A percentile compares a stretch with the other conserved stretches of the same genome.
phyloP scores from a whole-genome alignment of 768 basidiomycete genomes.

The Lentinula guzmanii region DNA sequence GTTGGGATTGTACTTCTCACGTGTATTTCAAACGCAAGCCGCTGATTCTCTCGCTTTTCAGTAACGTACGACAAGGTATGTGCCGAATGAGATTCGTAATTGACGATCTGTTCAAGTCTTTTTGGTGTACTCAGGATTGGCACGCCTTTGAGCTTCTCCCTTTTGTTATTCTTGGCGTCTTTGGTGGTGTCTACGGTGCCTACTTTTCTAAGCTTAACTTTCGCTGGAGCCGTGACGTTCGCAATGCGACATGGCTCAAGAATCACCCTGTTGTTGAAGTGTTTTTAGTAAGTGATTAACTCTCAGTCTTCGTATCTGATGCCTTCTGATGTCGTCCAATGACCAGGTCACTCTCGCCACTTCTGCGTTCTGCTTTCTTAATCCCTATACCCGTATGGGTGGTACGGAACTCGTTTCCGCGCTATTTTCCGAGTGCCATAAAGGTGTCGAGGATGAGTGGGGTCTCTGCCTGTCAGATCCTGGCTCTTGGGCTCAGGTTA shows the following conservation, averaged over 20 bases:
- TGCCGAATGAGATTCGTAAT: neutral
- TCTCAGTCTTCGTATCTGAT: constrained; percentile 34
- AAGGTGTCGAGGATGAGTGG: constrained; percentile 45
- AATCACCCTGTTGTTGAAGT: constrained; percentile 81
- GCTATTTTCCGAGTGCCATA: constrained; percentile 81
- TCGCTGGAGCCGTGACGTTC: constrained; percentile 79
- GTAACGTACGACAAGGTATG: constrained; percentile 81
- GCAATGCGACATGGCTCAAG: constrained; percentile 77
- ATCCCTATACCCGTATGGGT: constrained; percentile 88
- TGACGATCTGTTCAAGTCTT: neutral
- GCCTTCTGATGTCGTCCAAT: constrained; percentile 2
- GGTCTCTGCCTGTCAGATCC: constrained; percentile 71
- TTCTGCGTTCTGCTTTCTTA: constrained; percentile 73
- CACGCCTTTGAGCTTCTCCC: constrained; percentile 83
- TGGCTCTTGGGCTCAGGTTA: constrained; percentile 45
- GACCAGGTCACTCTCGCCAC: constrained; percentile 74
- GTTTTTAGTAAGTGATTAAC: constrained; percentile 29
- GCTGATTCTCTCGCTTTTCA: neutral
- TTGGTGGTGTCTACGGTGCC: constrained; percentile 93
- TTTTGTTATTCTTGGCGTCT: constrained; percentile 82
- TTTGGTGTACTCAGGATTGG: constrained; percentile 61
- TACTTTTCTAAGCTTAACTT: constrained; percentile 90
- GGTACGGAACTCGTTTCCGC: constrained; percentile 93
- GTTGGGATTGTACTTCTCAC: neutral
- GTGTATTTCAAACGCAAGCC: neutral